Evolutionary conservation across 164 flowering plant species (phyloP), one percentile per base, ranked within the genome.

Genomic region (Berberis thunbergii): DNA sequence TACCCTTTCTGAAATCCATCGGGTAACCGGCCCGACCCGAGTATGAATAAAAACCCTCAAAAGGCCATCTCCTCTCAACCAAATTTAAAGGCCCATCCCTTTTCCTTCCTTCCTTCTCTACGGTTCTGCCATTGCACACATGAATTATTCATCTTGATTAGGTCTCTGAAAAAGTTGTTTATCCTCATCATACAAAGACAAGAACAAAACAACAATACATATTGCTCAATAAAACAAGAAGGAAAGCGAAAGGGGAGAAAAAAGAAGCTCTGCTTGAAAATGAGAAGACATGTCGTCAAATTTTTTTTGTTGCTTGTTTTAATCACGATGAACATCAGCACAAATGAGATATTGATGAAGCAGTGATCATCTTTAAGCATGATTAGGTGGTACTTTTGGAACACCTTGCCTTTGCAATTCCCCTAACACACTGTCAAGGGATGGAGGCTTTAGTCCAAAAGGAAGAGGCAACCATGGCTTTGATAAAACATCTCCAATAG

Each of bases 381-480:
- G 63, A 2, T 80, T 38, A 2, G 91, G 91, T 4, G 97, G 97
- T 63, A 93, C 69, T 45, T 80, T 83, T 11, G 90, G 78, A 53
- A 93, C 66, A 5, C 98, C 98, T 75, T 88, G 90, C 11, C 86
- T 84, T 43, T 86, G 92, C 26, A 90, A 74, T 67, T 88, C 96
- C 57, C 60, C 86, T 78, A 90, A 0, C 8, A 93, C 98, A 59
- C 94, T 72, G 8, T 90, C 98, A 1, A 71, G 44, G 3, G 89
- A 69, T 4, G 98, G 98, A 49, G 98, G 92, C 67, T 87, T 93
- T 38, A 93, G 79, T n/a, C 98, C 97, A 7, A 93, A 82, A 42
- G 98, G 98, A 73, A 93, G 88, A 11, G 98, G 96, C 79, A 73
- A 77, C 98, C 96, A 85, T 73, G 98, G 95, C 59, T 86, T 86